Conservation (phyloP, 768 basidiomycete species). For the Lactarius vividus region DNA sequence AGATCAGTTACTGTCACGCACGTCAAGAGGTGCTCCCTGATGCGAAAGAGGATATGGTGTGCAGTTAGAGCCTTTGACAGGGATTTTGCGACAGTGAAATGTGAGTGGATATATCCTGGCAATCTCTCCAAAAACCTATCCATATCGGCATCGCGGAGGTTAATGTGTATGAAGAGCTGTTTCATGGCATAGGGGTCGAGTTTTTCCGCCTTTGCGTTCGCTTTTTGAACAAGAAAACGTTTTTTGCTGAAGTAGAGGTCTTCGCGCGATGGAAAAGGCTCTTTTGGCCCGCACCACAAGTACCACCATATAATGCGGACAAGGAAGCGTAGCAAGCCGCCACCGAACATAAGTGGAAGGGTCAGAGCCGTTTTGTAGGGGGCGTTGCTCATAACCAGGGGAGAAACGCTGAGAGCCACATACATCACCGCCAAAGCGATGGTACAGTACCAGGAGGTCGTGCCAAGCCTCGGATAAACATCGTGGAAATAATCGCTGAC, state of each 20-base stretch:
- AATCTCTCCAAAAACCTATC: conserved; percentile 14
- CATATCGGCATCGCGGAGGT: conserved; percentile 17
- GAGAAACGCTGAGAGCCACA: conserved; percentile 7
- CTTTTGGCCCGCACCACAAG: no score
- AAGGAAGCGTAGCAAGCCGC: not conserved
- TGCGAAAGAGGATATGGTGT: not conserved
- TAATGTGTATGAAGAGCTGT: conserved; percentile 8
- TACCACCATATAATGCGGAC: not conserved
- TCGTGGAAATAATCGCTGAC: conserved; percentile 10
- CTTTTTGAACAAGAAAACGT: not conserved
- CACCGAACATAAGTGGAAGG: not conserved
- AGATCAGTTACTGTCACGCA: conserved; percentile 8
- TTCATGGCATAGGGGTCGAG: conserved; percentile 12
- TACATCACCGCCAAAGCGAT: not conserved
- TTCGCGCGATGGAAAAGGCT: not conserved
- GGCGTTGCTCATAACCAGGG: conserved; percentile 7
- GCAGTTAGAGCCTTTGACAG: not conserved
- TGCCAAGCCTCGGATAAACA: not conserved
- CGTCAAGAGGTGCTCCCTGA: conserved; percentile 16
- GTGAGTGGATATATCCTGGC: conserved; percentile 14
- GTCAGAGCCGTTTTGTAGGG: conserved; percentile 22
- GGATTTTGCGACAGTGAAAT: not conserved
- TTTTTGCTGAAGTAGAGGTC: not conserved
- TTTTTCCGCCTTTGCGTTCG: not conserved
- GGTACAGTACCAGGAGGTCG: not conserved